Evolutionary conservation across 352 stramenopile genomes (phyloP), one percentile per base, ranked within the genome.

Genomic region (Phytopythium vexans): DNA sequence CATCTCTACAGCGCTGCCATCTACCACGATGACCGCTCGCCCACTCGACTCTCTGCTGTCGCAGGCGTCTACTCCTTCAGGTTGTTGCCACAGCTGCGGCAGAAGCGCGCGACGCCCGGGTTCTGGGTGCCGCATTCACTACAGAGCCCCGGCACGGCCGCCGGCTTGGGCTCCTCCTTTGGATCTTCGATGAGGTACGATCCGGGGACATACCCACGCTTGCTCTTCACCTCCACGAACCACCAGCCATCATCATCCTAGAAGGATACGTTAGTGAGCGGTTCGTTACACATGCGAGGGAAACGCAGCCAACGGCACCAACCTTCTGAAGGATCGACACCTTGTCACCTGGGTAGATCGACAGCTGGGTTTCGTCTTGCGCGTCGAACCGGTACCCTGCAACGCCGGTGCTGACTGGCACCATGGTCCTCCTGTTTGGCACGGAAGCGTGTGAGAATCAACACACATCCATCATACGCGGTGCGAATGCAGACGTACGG

Each of bases 231-330:
- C 31, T 89, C 77, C 38, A 89, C 82, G 45, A 90, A 69, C 82
- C 82, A 93, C 82, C 82, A 93, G 62, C 82, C 82, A 69, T 93
- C 82, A 41, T 90, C 80, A 37, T 93, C 82, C 69, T 82, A 39
- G 34, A 31, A 31, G n/a, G 6, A 56, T 32, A 10, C 9, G 21
- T 44, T 15, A 40, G 11, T 43, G 12, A 21, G n/a, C 21, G 15
- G 21, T 52, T 34, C 10, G 34, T 6, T 8, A 35, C 14, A 12
- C 12, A 31, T 16, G 48, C 27, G 15, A 48, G 6, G 5, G 21
- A 3, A 31, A 14, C 27, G 21, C 6, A 48, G 12, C 41, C 40
- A 32, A n/a, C 12, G 37, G 21, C 10, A 16, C 58, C 1, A 51
- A 80, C 72, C 67, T 93, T 93, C 46, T 90, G 82, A 21, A 93